These are phyloP conservation scores for Euphorbia peplus DNA, from an alignment of 345 rosid genomes.

Conservation along the genomic window DNA sequence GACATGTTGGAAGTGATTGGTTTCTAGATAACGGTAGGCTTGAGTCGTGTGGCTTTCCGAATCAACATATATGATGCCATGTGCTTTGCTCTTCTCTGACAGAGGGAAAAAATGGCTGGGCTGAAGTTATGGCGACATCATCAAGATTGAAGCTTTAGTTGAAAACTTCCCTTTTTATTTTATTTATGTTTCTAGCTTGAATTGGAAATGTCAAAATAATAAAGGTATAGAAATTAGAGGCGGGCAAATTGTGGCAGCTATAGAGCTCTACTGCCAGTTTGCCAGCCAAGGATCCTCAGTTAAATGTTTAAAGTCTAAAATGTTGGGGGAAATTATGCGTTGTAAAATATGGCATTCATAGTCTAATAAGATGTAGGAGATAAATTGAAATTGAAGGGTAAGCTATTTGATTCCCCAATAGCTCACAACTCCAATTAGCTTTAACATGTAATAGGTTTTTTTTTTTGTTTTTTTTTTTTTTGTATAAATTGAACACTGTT, in stretches of 20 bases:
- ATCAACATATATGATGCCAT: not conserved
- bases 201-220: not conserved
- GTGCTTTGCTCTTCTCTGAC: not conserved
- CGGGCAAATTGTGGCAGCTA: not conserved
- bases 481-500: not conserved
- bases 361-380: not conserved
- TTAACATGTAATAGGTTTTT: too few relatives aligned
- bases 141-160: not conserved
- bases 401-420: not conserved
- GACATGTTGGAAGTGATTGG: not conserved
- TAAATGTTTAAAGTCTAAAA: not conserved
- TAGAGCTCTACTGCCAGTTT: not conserved
- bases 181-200: not conserved
- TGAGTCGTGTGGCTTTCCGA: not conserved
- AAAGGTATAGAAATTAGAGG: not conserved
- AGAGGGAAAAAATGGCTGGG: not conserved
- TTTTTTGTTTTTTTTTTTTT: not conserved
- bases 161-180: not conserved
- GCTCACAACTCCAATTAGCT: not conserved
- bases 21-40: not conserved
- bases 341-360: not conserved
- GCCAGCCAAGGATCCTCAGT: not conserved
- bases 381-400: not conserved
- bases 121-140: not conserved
- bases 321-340: not conserved